Conservation (phyloP, 148 eudicot species). For the Linanthus parryae region DNA sequence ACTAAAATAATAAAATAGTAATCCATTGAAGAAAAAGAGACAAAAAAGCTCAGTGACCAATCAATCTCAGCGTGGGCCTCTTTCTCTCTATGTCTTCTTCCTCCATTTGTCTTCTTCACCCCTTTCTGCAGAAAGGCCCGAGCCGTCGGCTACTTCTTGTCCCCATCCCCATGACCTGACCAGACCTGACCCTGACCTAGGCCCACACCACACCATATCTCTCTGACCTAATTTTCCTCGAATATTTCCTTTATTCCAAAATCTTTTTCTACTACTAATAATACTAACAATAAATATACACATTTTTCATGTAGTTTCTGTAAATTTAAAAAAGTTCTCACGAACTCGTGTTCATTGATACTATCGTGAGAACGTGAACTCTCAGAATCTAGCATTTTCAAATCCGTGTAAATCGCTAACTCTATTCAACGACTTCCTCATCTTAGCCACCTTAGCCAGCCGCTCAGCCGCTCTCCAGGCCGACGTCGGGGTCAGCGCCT, state of each 20-base stretch:
- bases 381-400: conserved; percentile 85
- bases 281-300: not conserved
- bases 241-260: conserved; percentile 5
- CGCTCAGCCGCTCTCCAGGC: conserved; percentile 97
- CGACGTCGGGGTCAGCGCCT: conserved; percentile 85
- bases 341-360: too few relatives aligned
- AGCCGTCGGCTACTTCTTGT: conserved; percentile 17
- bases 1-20: not conserved
- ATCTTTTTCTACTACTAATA: not conserved
- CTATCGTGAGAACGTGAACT: too few relatives aligned
- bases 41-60: too few relatives aligned
- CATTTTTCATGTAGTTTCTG: not conserved
- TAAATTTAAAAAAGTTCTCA: too few relatives aligned
- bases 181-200: not conserved
- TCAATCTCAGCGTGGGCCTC: too few relatives aligned
- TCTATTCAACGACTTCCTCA: conserved; percentile 75
- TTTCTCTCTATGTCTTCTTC: not conserved
- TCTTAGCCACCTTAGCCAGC: conserved; percentile 87
- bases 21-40: not conserved
- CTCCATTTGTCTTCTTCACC: not conserved
- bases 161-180: not conserved
- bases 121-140: conserved; percentile 17
- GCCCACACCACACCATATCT: not conserved
- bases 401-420: conserved; percentile 98
- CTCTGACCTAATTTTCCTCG: not conserved